A percentile compares a stretch with the other conserved stretches of the same genome.
Conservation (phyloP, 371 early-diverging fungal species). For the Haplosporangium sp. region DNA sequence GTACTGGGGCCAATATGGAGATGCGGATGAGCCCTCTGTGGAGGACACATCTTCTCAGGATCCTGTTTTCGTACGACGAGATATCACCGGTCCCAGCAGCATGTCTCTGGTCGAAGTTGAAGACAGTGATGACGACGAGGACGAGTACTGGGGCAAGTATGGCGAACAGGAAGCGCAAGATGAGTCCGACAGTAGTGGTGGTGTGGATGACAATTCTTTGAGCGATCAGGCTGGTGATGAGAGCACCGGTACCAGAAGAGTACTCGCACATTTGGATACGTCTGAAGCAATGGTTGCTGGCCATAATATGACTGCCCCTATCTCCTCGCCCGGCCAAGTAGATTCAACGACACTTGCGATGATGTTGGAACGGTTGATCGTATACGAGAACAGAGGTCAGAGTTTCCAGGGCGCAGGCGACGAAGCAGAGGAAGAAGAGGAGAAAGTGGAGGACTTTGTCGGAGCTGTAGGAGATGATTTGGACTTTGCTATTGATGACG, state of each 20-base stretch:
- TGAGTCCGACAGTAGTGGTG: background rate
- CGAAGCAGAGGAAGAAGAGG: background rate
- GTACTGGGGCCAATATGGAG: slow-evolving; percentile 45
- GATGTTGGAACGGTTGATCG: slow-evolving; percentile 17
- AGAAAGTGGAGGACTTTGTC: background rate
- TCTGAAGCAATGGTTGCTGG: background rate
- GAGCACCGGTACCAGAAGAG: background rate
- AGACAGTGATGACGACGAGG: slow-evolving; percentile 18
- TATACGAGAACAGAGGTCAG: background rate
- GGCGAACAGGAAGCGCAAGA: slow-evolving; percentile 6
- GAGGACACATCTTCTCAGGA: no score
- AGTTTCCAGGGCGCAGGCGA: background rate
- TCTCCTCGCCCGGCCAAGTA: slow-evolving; percentile 11
- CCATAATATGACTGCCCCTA: background rate
- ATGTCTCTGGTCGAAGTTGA: background rate
- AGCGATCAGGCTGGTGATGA: background rate
- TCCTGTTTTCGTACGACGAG: no score
- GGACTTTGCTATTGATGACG: background rate
- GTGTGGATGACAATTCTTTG: background rate
- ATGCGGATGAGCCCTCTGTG: background rate
- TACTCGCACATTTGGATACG: background rate
- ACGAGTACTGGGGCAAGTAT: slow-evolving; percentile 43
- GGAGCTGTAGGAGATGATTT: no score
- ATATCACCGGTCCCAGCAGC: no score
- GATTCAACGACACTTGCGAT: slow-evolving; percentile 21